Evolutionary conservation across 2,329 filamentous ascomycete species (phyloP), one percentile per base, ranked within the genome.

Genomic region (Alternaria burnsii): DNA sequence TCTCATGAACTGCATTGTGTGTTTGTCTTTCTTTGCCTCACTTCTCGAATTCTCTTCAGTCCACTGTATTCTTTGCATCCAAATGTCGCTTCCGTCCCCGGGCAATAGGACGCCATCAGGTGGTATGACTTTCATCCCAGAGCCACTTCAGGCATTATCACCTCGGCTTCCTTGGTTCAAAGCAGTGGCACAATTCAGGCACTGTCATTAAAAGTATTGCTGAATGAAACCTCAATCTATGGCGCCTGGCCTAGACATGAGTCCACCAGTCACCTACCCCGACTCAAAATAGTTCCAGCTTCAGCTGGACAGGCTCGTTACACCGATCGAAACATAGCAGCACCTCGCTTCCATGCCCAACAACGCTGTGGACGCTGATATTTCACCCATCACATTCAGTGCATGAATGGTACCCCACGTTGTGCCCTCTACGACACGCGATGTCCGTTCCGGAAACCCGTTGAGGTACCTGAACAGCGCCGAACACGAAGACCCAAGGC

Each of bases 371-470:
- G 28, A 55, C 22, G 32, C 51, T 30, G 26, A 7, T 43, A 52
- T 42, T 42, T 60, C 24, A 53, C 47, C 50, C 38, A 50, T 52
- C 38, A 40, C 61, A 41, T 30, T 16, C 40, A 50, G 16, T 18
- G 50, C 61, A 61, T 57, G n/a, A 50, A 46, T 52, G 30, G 16
- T 41, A 52, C 43, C 52, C 53, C 32, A 60, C 58, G 58, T 58
- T 46, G 43, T 42, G 22, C 42, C 30, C 22, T 48, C 44, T 43
- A 51, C 57, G 26, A 59, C 51, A 58, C 51, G 42, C 54, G 28
- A 63, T 50, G 42, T 64, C 58, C 54, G 51, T 53, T 52, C 51
- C 54, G 53, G 53, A 41, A 54, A 32, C 42, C 62, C 59, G 59
- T 65, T 60, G 46, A 53, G 43, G 53, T 53, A 57, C 52, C 52